Percentiles rank a stretch among this genome's conserved stretches.
phyloP scores from a whole-genome alignment of 768 basidiomycete genomes.

The Phylloporus sp. region DNA sequence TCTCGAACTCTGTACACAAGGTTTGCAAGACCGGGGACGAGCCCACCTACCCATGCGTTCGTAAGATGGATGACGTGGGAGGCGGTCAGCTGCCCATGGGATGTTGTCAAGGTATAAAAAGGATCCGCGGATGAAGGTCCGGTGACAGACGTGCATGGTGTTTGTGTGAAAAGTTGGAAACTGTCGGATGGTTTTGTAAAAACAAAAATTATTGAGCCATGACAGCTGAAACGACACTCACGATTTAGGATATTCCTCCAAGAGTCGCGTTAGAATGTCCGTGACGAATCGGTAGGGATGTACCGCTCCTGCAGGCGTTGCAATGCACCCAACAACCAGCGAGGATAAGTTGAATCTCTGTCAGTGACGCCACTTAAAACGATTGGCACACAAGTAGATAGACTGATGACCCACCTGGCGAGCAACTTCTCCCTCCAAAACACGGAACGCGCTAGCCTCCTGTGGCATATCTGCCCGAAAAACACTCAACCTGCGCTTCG shows the following conservation, averaged over 20 bases:
- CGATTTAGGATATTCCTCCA: conserved; percentile 43
- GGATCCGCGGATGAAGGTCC: conserved; percentile 19
- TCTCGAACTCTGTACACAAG: conserved; percentile 39
- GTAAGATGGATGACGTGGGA: conserved; percentile 50
- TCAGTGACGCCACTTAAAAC: not conserved
- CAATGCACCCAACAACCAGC: conserved; percentile 46
- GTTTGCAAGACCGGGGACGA: conserved; percentile 40
- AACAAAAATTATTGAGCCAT: not conserved
- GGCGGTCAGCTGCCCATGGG: conserved; percentile 38
- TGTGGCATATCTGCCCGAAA: conserved; percentile 52
- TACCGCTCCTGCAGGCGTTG: conserved; percentile 54
- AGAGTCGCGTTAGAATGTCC: conserved; percentile 49
- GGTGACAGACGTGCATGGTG: conserved; percentile 38
- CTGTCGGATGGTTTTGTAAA: conserved; percentile 6
- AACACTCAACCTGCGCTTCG: conserved; percentile 39
- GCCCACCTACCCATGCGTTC: conserved; percentile 47
- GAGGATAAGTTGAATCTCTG: conserved; percentile 51
- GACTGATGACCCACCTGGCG: conserved; percentile 24
- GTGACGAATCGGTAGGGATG: conserved; percentile 73
- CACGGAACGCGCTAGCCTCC: conserved; percentile 34
- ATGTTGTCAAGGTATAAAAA: conserved; percentile 40
- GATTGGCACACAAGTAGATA: not conserved
- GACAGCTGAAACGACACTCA: conserved; percentile 16
- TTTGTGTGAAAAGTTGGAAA: conserved; percentile 43
- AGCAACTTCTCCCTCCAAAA: conserved; percentile 33